Evolutionary conservation across 2,329 filamentous ascomycete genomes (phyloP), one percentile per base, ranked within the genome.

Genomic region (Botrytis deweyae): DNA sequence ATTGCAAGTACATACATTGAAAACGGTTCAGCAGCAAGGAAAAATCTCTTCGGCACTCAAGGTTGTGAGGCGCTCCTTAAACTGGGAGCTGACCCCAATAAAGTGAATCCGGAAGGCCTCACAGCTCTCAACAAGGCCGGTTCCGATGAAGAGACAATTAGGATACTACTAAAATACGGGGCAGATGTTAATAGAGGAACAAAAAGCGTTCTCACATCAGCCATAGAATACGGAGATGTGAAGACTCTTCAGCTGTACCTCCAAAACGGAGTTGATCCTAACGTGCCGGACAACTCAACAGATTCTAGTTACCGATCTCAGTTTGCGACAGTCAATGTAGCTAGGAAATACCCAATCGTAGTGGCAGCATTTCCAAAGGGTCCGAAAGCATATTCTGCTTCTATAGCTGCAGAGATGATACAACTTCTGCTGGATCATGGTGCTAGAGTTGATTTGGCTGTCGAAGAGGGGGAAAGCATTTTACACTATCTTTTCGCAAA

Each of bases 81-180:
- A 63, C 20, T 38, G 6, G 75, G 74, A 38, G 73, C 73, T 3
- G 63, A 76, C 6, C 68, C 77, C 25, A 75, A 74, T 42, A 55
- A 25, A 55, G 46, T 70, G 0, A 20, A 59, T 25, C 44, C n/a
- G 3, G 6, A 38, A 9, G 62, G 40, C 2, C 36, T 63, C 44
- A 65, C 42, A 20, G 36, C 73, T 44, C 67, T 58, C 52, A 46
- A 61, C 22, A 63, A 44, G 22, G 46, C 70, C 12, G 70, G 70
- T 33, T 40, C 12, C 14, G 49, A 71, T 0, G 25, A 76, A 4
- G 73, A 74, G 2, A 73, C 79, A 6, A 73, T 82, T 1, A 66
- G 73, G 12, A 63, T 76, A 1, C 74, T 84, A 40, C 70, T 83
- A 3, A 70, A 80, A 20, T 78, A 80, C 42, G 82, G 82, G 4